Conservation (phyloP, 805 yeast species). For the Pichia nakasei region DNA sequence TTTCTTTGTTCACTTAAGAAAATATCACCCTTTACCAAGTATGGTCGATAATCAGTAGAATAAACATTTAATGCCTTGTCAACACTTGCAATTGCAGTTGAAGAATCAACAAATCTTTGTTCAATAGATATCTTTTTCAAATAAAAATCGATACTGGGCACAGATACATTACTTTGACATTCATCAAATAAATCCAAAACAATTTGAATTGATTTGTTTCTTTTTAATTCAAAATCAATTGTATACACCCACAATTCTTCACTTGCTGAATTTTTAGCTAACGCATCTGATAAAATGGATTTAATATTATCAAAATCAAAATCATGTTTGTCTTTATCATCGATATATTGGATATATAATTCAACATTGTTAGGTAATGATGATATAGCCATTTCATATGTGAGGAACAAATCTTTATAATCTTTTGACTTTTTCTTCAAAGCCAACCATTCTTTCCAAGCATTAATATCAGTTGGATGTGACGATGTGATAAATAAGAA, state of each 20-base stretch:
- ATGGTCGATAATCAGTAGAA: constrained; percentile 44
- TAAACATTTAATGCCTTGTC: constrained; percentile 40
- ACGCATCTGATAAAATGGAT: constrained; percentile 41
- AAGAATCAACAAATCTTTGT: constrained; percentile 30
- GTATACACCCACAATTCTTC: constrained; percentile 65
- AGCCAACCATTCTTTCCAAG: constrained; percentile 42
- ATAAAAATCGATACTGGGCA: constrained; percentile 45
- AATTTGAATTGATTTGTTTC: constrained; percentile 5
- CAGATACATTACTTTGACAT: not conserved
- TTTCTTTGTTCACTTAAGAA: not conserved
- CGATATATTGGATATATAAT: constrained; percentile 62
- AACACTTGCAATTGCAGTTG: constrained; percentile 32
- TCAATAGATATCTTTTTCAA: constrained; percentile 48
- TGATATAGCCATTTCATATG: constrained; percentile 46
- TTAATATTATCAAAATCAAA: constrained; percentile 45
- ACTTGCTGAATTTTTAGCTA: constrained; percentile 32
- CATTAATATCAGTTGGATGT: constrained; percentile 36
- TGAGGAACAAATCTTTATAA: constrained; percentile 29
- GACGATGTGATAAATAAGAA: constrained; percentile 37
- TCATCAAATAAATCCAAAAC: not conserved
- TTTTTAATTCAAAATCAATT: constrained; percentile 50
- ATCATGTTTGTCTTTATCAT: constrained; percentile 48
- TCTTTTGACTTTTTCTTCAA: constrained; percentile 25
- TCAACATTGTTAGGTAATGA: constrained; percentile 41
- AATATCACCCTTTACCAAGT: constrained; percentile 58